Conservation (phyloP, 1,139 yeast species). For the Casaregolazyma lundiana region DNA sequence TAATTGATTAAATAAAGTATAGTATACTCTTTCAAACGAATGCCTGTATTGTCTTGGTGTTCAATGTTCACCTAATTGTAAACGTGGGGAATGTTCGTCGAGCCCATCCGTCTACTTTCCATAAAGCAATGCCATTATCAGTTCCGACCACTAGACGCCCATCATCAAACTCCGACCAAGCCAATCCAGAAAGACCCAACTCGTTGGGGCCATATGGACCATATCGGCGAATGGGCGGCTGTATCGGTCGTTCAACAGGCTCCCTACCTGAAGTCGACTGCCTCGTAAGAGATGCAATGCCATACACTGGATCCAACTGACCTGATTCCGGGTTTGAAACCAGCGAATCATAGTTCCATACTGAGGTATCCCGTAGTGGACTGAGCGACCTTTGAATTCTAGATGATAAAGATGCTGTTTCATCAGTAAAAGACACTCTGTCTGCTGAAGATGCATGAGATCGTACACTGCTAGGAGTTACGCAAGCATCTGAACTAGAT, state of each 20-base stretch:
- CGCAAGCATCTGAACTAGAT: neutral
- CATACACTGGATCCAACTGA: neutral
- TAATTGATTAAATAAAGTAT: neutral
- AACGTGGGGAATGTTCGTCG: conserved; percentile 30
- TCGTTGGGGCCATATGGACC: conserved; percentile 21
- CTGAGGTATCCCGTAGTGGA: neutral
- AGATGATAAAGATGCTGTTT: neutral
- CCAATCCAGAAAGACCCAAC: conserved; percentile 33
- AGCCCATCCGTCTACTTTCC: conserved; percentile 31
- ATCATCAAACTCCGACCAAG: conserved; percentile 35
- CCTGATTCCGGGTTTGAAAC: neutral
- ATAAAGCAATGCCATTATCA: conserved; percentile 33
- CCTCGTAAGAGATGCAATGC: conserved; percentile 1
- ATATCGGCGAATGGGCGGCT: neutral
- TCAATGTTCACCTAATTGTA: conserved; percentile 21
- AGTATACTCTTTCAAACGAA: neutral
- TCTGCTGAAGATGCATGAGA: neutral
- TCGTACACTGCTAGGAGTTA: neutral
- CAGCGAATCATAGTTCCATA: neutral
- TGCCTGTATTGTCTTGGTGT: neutral
- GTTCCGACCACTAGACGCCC: conserved; percentile 36
- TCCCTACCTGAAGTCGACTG: neutral
- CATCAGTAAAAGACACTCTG: neutral
- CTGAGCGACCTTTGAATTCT: neutral
- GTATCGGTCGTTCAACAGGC: conserved; percentile 1